These are phyloP conservation scores for Hypoxylon sp. DNA, from an alignment of 2,329 filamentous ascomycete species.

Conservation along the genomic window DNA sequence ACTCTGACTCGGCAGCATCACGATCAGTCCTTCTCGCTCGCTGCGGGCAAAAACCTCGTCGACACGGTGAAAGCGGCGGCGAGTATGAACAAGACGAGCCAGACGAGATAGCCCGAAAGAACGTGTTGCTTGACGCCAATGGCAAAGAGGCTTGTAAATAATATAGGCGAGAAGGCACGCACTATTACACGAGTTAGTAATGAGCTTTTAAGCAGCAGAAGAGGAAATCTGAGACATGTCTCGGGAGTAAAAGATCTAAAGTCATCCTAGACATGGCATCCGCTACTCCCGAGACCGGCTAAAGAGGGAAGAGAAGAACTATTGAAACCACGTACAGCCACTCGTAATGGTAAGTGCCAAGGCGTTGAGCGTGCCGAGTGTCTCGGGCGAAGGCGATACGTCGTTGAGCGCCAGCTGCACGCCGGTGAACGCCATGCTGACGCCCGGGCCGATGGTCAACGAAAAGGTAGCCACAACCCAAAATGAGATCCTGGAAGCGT, in stretches of 20 bases:
- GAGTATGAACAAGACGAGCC: constrained; percentile 62
- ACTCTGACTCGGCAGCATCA: constrained; percentile 5
- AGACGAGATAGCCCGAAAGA: constrained; percentile 70
- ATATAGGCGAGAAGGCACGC: constrained; percentile 70
- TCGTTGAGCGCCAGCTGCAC: constrained; percentile 80
- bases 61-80: constrained; percentile 46
- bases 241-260: too few species aligned
- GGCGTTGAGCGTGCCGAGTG: constrained; percentile 76
- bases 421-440: constrained; percentile 74
- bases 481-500: constrained; percentile 54
- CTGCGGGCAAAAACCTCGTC: constrained; percentile 47
- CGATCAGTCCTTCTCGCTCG: constrained; percentile 39
- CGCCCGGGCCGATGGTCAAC: constrained; percentile 65
- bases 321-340: too few species aligned
- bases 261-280: too few species aligned
- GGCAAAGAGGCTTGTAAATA: constrained; percentile 74
- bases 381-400: constrained; percentile 68
- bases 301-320: too few species aligned
- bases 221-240: too few species aligned
- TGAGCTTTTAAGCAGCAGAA: too few species aligned
- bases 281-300: too few species aligned
- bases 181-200: too few species aligned
- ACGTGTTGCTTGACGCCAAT: constrained; percentile 68
- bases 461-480: constrained; percentile 60
- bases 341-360: constrained; percentile 68